Base-by-base conservation (phyloP, 306 rosid species). In the Quercus glauca region DNA sequence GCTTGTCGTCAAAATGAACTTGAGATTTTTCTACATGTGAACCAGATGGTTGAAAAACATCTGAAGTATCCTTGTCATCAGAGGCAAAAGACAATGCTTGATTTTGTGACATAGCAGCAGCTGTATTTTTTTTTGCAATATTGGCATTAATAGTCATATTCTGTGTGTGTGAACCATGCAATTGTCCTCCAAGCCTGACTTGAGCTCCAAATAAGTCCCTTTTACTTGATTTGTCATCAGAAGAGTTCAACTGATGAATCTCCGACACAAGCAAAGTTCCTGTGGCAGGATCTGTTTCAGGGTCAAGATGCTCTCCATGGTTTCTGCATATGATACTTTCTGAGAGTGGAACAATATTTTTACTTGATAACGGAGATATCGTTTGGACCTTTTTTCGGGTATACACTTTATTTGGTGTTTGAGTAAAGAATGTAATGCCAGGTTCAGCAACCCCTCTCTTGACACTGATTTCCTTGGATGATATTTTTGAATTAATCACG, bases 351-450 rank as follows among this genome's bases (percentile, higher is more conserved):
- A 59, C 33, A 35, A 43, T 75, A 77, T 75, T 20, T 3, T 79
- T 84, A 80, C 73, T 85, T 71, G 85, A 78, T 57, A 65, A 70
- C 41, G 59, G 81, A 59, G 75, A 70, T 77, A 74, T 58, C 18
- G 76, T 80, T 58, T 52, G 81, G 72, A 71, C 73, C 82, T 86
- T 92, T 84, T 72, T 90, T 78, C 93, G 85, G 73, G 83, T 73
- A 88, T 90, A 92, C 73, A 89, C 90, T 26, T 79, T 55, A 3
- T 59, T 86, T 71, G 88, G 86, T 55, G 28, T 79, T 75, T 81
- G 87, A 73, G 83, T 77, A 69, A 74, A 41, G 57, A 90, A 55
- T 71, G 18, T 19, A 55, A 31, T 78, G 76, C 65, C 79, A 73
- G 81, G 73, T 77, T 88, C 82, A 71, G 65, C 83, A 81, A 71